Base-by-base conservation (phyloP, 768 basidiomycete species). In the Coprinopsis cinerea region DNA sequence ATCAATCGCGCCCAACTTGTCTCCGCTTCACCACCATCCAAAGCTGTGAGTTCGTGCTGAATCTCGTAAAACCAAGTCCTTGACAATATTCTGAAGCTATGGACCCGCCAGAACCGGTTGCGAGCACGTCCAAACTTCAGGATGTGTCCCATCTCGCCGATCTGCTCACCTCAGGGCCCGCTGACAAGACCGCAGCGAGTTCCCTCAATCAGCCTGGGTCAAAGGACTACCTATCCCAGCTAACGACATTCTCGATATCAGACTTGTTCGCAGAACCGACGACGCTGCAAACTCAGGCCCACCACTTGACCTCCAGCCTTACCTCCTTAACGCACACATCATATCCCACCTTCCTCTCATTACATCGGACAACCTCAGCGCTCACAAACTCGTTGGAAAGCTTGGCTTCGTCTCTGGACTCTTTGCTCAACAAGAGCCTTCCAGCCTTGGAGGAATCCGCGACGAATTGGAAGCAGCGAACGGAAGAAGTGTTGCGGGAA, bases 271-370 rank as follows among this genome's bases (percentile, higher is more conserved):
- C 79, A 1, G 85, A 92, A 60, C 94, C 94, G 0, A 70, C 79
- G 2, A 61, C 77, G 32, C 83, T 97, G 47, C 81, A 88, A 44
- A 87, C 90, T 1, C 91, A 94, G 51, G 79, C 88, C 0, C 83
- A 90, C 44, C 87, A 92, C 52, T 77, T 96, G 47, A 92, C 91
- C 5, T 85, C 89, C 39, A 93, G 92, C 48, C 74, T 96, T 54
- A 93, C 89, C 9, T 86, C 88, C 35, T 77, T 97, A 13, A 94
- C 92, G 48, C 87, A 91, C 53, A 84, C 90, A 3, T 92, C 92
- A 20, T 93, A 96, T 65, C 82, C 88, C 24, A 92, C 92, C 0
- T 95, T 96, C 64, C 78, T 95, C 54, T 85, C 88, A n/a, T 76
- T 94, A 10, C 92, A 94, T 63, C 66, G 76, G 41, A 86, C 88